Base-by-base conservation (phyloP, 2,329 filamentous ascomycete genomes). In the Monilinia aucupariae region DNA sequence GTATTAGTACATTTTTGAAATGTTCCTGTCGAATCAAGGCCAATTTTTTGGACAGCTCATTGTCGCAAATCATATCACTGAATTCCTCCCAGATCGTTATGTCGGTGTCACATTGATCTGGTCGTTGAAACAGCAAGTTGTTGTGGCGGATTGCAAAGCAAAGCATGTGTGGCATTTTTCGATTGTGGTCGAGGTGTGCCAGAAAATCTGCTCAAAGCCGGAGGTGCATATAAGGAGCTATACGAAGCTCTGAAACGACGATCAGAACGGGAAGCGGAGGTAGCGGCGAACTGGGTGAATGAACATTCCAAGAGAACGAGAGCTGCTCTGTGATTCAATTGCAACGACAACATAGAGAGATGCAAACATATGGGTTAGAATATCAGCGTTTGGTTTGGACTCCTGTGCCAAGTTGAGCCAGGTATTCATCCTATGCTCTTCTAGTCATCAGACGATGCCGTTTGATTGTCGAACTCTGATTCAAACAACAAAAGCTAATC, bases 71-170 rank as follows among this genome's bases (percentile, higher is more conserved):
- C 60, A 43, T 25, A 58, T 62, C 9, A 58, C 45, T 37, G 20
- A 62, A 12, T 43, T 49, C 13, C 32, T 32, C 15, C 32, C 60
- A 22, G 43, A 62, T 49, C 43, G 60, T n/a, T 62, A 58, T 56
- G 20, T 43, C 47, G 34, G 43, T 22, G 17, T 50, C 20, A 58
- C 43, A 3, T 32, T 32, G 3, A 39, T 58, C 5, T 62, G 52
- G 41, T 62, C 60, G 34, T 37, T 62, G 10, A 39, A 17, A 7
- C 60, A 50, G 30, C 60, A 62, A 32, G 43, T 47, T 22, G n/a
- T 41, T 20, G 60, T 62, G 17, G 60, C 60, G 10, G 43, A 41
- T 25, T 49, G 17, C 20, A 58, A 27, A 47, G 17, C 20, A 58
- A 27, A 47, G 17, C 22, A 5, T 41, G 45, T 41, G 34, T 62